Base-by-base conservation (phyloP, 2,329 filamentous ascomycete genomes). In the Aspergillus latus region DNA sequence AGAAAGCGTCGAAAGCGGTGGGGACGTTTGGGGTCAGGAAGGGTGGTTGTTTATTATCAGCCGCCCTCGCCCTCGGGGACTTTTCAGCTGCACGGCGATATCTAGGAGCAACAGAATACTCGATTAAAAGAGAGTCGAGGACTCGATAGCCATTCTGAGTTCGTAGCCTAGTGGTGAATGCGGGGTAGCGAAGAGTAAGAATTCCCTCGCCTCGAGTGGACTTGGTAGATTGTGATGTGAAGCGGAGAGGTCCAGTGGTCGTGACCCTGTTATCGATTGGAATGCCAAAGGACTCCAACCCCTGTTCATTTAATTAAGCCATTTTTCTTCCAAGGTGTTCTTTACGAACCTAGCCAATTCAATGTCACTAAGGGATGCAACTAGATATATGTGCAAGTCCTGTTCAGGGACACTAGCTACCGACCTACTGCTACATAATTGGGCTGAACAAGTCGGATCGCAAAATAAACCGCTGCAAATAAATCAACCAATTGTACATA, bases 1-100 rank as follows among this genome's bases (percentile, higher is more conserved):
- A 63, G 54, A 67, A 70, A 69, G 68, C 68, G 70, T 53, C 61
- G 52, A 66, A 69, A 69, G 68, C 68, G 70, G 69, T 67, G 68
- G 71, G 60, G 69, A 64, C 45, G 49, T 50, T 48, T 51, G 47
- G 29, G 16, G 47, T 40, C 11, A 21, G 39, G 49, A 44, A 26
- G 49, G 13, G 40, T n/a, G n/a, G n/a, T 44, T 29, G 52, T 54
- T 48, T 54, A 48, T 54, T 37, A 54, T 32, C 36, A 28, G 26
- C 34, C 34, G 34, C 34, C 10, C 10, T 15, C 36, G 37, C 44
- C 29, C 13, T 43, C 36, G 44, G 52, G 45, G 52, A 49, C 37
- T 49, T 54, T 54, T 26, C 26, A 45, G 15, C 42, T 53, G 42
- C 42, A 53, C 32, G 43, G 43, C n/a, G 34, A 47, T 26, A 47